Percentiles rank a stretch among this genome's conserved stretches.
Evolutionary conservation across 1,284 basidiomycete genomes (phyloP).

Genomic region (Leccinum griseonigrum): DNA sequence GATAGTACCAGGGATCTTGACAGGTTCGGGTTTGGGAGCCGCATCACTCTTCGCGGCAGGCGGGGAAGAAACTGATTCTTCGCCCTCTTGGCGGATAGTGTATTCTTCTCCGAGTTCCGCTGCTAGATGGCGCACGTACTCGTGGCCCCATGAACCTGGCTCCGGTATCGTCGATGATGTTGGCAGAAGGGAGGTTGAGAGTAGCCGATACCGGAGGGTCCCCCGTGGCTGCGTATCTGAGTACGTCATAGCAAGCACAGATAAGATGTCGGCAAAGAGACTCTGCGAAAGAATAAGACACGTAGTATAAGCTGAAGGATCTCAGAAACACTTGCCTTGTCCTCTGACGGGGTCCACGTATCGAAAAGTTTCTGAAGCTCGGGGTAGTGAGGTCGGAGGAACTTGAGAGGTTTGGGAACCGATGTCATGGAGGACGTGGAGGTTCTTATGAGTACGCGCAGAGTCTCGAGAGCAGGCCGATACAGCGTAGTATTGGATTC

Average conservation of each 20-base stretch:
- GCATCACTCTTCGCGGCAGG: slow-evolving; percentile 33
- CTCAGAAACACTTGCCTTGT: slow-evolving; percentile 57
- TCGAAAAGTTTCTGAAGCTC: slow-evolving; percentile 84
- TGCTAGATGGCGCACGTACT: slow-evolving; percentile 97
- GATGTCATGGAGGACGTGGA: slow-evolving; percentile 99
- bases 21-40: slow-evolving; percentile 29
- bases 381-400: slow-evolving; percentile 93
- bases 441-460: slow-evolving; percentile 92
- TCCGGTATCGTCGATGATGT: slow-evolving; percentile 69
- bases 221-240: slow-evolving; percentile 95
- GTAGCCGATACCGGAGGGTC: slow-evolving; percentile 88
- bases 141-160: slow-evolving; percentile 97
- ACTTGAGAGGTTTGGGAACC: slow-evolving; percentile 98
- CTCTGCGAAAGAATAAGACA: slow-evolving; percentile 48
- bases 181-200: slow-evolving; percentile 72
- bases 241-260: slow-evolving; percentile 99
- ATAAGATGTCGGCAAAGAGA: slow-evolving; percentile 97
- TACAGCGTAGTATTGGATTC: slow-evolving; percentile 87
- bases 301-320: not conserved
- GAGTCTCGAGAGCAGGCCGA: slow-evolving; percentile 89
- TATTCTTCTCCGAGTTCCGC: slow-evolving; percentile 97
- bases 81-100: slow-evolving; percentile 52
- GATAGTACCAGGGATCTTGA: slow-evolving; percentile 47
- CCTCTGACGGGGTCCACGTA: slow-evolving; percentile 73
- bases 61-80: slow-evolving; percentile 34